Base-by-base conservation (phyloP, 2,329 filamentous ascomycete genomes). In the Ascomycota sp. region DNA sequence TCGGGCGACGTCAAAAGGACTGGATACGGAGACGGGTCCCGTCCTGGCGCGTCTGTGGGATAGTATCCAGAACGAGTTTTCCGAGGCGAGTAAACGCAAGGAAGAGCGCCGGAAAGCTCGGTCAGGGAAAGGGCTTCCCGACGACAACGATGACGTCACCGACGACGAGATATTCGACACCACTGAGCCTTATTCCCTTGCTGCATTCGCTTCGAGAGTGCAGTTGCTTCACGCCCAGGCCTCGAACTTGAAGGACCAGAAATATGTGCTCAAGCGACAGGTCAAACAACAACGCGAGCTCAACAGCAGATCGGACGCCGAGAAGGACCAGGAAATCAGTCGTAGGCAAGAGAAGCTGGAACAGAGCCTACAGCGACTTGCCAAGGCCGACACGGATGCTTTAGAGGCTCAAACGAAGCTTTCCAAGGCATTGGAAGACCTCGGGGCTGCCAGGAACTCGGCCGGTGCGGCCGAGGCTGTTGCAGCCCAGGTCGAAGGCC, bases 201-300 rank as follows among this genome's bases (percentile, higher is more conserved):
- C 66, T 16, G 79, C 75, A 13, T 91, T 95, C 50, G 76, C 73
- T 11, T 60, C 68, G 7, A 81, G 80, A 46, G 72, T 95, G 1
- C 76, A 83, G 45, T 77, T 72, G 56, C 59, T 93, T 5, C 81
- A 83, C 47, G 63, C 65, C 29, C 77, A 81, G 37, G 69, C 81
- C n/a, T 76, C 74, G 12, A 69, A 69, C 13, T 60, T 93, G 27
- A 75, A 80, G 39, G 80, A 92, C 44, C 84, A 95, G 49, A 91
- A 92, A 50, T 71, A 72, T 33, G 84, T 92, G 16, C 64, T 95
- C 7, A 77, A 86, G 46, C 72, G 83, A 30, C 84, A 95, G 51
- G 86, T 93, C 46, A 86, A 92, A 56, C 84, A 95, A 50, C 86
- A 95, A 55, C 77, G 84, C 37, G 82, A 92, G 47, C 66, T 93